Evolutionary conservation across 108 stramenopile species (phyloP).

Genomic region (Aurantiochytrium sp.): DNA sequence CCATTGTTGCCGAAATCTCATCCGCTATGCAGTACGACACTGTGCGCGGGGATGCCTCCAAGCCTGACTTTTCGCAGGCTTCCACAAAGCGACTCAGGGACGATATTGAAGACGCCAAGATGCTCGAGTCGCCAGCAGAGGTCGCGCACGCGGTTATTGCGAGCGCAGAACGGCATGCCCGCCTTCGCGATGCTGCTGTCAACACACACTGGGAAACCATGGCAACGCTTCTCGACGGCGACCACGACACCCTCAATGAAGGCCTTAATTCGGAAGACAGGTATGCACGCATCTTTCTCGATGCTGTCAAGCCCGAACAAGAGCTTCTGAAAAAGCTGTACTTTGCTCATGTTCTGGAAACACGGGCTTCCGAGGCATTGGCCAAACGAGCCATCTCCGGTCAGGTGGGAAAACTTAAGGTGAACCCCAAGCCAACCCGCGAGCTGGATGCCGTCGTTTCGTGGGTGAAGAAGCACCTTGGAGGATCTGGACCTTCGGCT

Average conservation of each 20-base stretch:
- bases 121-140: not conserved
- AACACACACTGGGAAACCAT: not conserved
- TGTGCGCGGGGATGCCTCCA: not conserved
- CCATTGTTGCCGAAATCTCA: not conserved
- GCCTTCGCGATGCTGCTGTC: not conserved
- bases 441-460: not conserved
- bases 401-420: not conserved
- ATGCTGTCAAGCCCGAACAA: not conserved
- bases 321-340: not conserved
- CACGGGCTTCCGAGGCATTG: not conserved
- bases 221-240: not conserved
- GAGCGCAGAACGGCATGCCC: not conserved
- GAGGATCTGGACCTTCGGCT: not conserved
- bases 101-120: constrained; percentile 1
- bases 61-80: not conserved
- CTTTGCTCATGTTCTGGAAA: not conserved
- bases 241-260: not conserved
- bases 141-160: not conserved
- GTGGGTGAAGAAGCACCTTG: not conserved
- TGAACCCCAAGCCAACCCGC: not conserved
- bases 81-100: not conserved
- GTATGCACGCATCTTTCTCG: not conserved
- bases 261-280: not conserved
- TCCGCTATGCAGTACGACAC: not conserved
- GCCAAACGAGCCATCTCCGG: not conserved